Evolutionary conservation across 257 asterid species (phyloP).

Genomic region (Avicennia marina): DNA sequence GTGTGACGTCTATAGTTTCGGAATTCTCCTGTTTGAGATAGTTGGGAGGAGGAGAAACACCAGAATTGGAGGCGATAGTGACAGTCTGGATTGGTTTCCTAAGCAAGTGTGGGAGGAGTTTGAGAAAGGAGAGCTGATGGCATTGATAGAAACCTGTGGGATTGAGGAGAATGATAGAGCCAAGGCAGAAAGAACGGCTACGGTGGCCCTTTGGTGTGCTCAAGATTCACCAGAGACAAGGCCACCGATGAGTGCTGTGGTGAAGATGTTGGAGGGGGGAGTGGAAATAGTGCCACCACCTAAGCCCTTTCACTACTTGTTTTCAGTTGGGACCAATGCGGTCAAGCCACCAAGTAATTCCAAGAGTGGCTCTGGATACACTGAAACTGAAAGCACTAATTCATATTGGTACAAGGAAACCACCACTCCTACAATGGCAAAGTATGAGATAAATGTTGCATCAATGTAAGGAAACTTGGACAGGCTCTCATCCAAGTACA

Average conservation of each 20-base stretch:
- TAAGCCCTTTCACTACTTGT: constrained; percentile 33
- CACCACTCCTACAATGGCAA: neutral
- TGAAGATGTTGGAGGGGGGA: constrained; percentile 37
- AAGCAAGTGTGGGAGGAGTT: constrained; percentile 31
- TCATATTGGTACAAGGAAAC: constrained; percentile 22
- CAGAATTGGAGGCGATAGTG: neutral
- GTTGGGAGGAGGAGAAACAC: constrained; percentile 34
- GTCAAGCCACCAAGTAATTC: constrained; percentile 10
- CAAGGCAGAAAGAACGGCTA: constrained; percentile 26
- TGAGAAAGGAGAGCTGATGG: constrained; percentile 27
- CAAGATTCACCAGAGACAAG: constrained; percentile 27
- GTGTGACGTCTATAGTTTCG: constrained; percentile 39
- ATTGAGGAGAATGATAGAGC: constrained; percentile 27
- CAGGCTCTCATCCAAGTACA: too few species aligned
- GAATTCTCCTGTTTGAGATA: constrained; percentile 34
- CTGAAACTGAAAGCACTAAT: constrained; percentile 8
- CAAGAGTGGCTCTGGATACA: constrained; percentile 3
- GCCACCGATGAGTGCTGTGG: constrained; percentile 34
- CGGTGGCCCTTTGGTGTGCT: constrained; percentile 37
- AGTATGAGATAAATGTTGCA: neutral
- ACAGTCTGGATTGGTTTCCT: constrained; percentile 29
- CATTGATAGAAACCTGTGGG: constrained; percentile 13
- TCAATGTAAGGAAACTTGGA: too few species aligned
- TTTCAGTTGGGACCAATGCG: constrained; percentile 16
- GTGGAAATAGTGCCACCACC: constrained; percentile 33